These are phyloP conservation scores for Wallacemonas sp. DNA, from an alignment of 208 protist species.

Conservation along the genomic window DNA sequence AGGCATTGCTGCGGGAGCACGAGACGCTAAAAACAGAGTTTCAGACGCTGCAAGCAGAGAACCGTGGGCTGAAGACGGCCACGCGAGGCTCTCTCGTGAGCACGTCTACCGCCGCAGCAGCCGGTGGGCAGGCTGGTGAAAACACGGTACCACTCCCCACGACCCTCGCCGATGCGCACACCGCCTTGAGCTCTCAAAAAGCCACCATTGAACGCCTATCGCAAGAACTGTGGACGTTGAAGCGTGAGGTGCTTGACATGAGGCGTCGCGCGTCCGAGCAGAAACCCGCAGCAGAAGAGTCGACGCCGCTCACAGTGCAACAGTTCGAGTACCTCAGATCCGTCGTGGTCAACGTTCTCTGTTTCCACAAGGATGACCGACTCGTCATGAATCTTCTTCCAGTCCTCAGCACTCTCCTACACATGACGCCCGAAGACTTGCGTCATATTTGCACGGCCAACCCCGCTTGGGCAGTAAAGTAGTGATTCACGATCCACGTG, in stretches of 20 bases:
- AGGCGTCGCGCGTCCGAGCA: conserved; percentile 16
- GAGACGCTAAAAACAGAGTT: conserved; percentile 43
- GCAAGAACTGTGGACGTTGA: conserved; percentile 41
- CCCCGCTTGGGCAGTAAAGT: conserved; percentile 27
- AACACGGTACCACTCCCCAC: background rate
- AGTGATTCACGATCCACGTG: background rate
- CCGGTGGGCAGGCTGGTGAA: background rate
- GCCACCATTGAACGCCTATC: conserved; percentile 24
- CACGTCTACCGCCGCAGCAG: background rate
- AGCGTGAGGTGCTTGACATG: conserved; percentile 36
- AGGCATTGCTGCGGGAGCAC: conserved; percentile 53
- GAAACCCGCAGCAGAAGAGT: background rate
- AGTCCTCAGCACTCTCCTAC: conserved; percentile 71
- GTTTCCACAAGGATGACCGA: conserved; percentile 38
- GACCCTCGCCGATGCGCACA: conserved; percentile 14
- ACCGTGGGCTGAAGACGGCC: conserved; percentile 14
- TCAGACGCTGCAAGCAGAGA: conserved; percentile 20
- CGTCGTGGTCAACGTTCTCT: conserved; percentile 74
- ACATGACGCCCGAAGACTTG: conserved; percentile 53
- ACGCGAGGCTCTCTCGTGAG: background rate
- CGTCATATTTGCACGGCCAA: conserved; percentile 50
- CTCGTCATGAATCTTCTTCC: conserved; percentile 70
- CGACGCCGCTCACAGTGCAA: conserved; percentile 43
- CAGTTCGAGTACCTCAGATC: conserved; percentile 70
- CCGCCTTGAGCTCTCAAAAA: conserved; percentile 2